Evolutionary conservation across 495 filamentous ascomycete genomes (phyloP).

Genomic region (Talaromyces stipitatus): DNA sequence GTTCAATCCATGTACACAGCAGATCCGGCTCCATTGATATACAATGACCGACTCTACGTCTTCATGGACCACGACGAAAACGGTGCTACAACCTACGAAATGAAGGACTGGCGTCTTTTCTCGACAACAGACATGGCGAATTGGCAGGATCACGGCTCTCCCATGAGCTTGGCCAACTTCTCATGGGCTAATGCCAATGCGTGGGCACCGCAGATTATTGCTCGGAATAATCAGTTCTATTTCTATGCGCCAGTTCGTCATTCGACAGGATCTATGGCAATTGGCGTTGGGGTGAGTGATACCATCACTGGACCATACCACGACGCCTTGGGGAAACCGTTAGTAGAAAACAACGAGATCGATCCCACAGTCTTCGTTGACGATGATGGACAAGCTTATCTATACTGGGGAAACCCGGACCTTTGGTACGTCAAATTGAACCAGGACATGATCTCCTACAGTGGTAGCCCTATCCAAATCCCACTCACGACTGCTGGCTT

Average conservation of each 20-base stretch:
- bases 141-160: conserved; percentile 18
- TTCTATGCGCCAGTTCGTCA: conserved; percentile 18
- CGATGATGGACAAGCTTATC: conserved; percentile 15
- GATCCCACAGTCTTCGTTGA: conserved; percentile 23
- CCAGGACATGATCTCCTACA: conserved; percentile 25
- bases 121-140: conserved; percentile 24
- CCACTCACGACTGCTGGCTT: conserved; percentile 14
- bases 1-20: conserved; percentile 18
- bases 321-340: conserved; percentile 18
- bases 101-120: conserved; percentile 22
- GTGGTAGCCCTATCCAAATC: conserved; percentile 5
- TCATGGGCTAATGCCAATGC: conserved; percentile 10
- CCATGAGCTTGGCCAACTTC: conserved; percentile 12
- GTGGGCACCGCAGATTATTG: conserved; percentile 17
- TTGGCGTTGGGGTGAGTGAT: conserved; percentile 19
- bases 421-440: conserved; percentile 23
- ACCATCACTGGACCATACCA: conserved; percentile 21
- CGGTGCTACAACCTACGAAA: conserved; percentile 17
- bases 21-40: conserved; percentile 21
- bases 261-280: conserved; percentile 15
- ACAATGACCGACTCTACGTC: conserved; percentile 19
- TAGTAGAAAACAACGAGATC: conserved; percentile 19
- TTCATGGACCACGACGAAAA: conserved; percentile 23
- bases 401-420: conserved; percentile 18
- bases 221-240: conserved; percentile 24